These are phyloP conservation scores for Crithidia sp. DNA, from an alignment of 208 protist genomes.

Conservation along the genomic window DNA sequence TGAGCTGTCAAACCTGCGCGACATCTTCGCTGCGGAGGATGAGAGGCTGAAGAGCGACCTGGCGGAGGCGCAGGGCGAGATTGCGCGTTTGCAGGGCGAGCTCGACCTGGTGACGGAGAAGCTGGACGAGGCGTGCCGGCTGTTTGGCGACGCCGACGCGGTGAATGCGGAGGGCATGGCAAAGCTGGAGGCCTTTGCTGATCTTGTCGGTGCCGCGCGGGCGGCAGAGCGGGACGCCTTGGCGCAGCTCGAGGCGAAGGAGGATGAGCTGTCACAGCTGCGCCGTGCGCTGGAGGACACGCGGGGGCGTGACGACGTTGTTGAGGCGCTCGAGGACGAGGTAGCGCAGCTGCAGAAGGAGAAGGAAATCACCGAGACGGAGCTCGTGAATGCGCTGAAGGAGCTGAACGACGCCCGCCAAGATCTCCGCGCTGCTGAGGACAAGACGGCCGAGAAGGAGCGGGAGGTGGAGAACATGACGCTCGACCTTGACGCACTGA, in stretches of 20 bases:
- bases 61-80: constrained; percentile 24
- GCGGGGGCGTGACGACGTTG: constrained; percentile 16
- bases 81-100: constrained; percentile 39
- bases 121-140: constrained; percentile 38
- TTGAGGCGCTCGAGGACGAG: constrained; percentile 22
- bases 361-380: constrained; percentile 28
- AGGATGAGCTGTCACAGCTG: constrained; percentile 39
- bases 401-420: constrained; percentile 26
- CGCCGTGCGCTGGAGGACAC: constrained; percentile 11
- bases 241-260: constrained; percentile 32
- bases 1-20: constrained; percentile 25
- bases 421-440: constrained; percentile 22
- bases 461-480: constrained; percentile 37
- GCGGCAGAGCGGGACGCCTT: constrained; percentile 36
- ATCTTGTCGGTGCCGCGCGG: constrained; percentile 28
- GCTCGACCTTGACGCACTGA: constrained; percentile 45
- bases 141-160: constrained; percentile 37
- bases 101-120: constrained; percentile 41
- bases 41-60: constrained; percentile 35
- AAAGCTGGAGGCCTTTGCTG: constrained; percentile 43
- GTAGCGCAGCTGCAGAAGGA: constrained; percentile 34
- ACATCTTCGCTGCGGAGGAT: constrained; percentile 28
- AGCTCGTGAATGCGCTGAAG: constrained; percentile 31
- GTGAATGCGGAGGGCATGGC: constrained; percentile 29
- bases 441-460: constrained; percentile 15